Conservation (phyloP, 148 eudicot species). For the Linanthus parryae region DNA sequence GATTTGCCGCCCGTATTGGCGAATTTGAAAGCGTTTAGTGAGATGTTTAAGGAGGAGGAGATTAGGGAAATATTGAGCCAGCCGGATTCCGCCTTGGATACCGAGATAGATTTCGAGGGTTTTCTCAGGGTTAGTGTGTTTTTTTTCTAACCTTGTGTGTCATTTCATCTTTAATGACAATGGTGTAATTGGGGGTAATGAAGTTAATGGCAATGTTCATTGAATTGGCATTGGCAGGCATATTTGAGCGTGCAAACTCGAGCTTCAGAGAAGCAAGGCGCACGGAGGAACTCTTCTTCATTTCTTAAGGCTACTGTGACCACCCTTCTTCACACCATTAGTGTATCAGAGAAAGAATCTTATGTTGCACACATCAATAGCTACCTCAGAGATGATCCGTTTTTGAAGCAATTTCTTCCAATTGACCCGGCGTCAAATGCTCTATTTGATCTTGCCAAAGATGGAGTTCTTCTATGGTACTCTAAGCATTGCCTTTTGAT, state of each 20-base stretch:
- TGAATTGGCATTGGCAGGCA: slow-evolving; percentile 48
- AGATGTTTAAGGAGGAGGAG: slow-evolving; percentile 59
- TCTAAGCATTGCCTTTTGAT: too few relatives aligned
- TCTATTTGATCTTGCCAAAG: slow-evolving; percentile 84
- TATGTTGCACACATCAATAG: slow-evolving; percentile 93
- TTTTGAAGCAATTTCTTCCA: slow-evolving; percentile 88
- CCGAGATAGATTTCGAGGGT: slow-evolving; percentile 67
- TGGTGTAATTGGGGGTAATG: too few relatives aligned
- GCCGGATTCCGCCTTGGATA: slow-evolving; percentile 35
- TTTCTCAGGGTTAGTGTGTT: slow-evolving; percentile 55
- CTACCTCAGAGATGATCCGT: slow-evolving; percentile 91
- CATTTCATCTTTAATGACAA: background rate
- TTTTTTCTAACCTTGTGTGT: background rate
- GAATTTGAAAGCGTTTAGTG: slow-evolving; percentile 52
- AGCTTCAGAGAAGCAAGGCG: slow-evolving; percentile 60
- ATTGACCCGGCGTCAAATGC: slow-evolving; percentile 60
- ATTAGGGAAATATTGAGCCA: slow-evolving; percentile 49
- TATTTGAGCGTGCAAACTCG: slow-evolving; percentile 67
- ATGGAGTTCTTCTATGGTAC: slow-evolving; percentile 97
- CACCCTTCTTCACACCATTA: slow-evolving; percentile 84
- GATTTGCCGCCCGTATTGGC: slow-evolving; percentile 72
- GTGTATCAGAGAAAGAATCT: slow-evolving; percentile 71
- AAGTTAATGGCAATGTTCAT: too few relatives aligned
- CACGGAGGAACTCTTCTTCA: slow-evolving; percentile 54
- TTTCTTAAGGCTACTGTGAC: slow-evolving; percentile 87